Base-by-base conservation (phyloP, 2,329 filamentous ascomycete species). In the Bipolaris victoriae region DNA sequence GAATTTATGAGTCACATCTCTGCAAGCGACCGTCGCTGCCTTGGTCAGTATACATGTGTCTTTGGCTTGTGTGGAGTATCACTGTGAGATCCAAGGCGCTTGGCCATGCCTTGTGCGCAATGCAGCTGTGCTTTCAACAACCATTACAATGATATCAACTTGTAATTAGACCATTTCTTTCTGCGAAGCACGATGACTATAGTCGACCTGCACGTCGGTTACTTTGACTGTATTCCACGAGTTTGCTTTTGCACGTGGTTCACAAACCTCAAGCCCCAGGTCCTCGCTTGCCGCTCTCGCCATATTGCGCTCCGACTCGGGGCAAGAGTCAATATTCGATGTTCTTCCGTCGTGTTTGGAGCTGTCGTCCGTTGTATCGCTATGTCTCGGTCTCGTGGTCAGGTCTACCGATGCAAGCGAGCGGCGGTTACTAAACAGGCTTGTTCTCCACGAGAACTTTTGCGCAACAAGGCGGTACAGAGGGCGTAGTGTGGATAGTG, bases 401-500 rank as follows among this genome's bases (percentile, higher is more conserved):
- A 11, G 6, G 11, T 46, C 44, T 11, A 46, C 7, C 7, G 44
- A 35, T 35, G 29, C 18, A 10, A 33, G 31, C 10, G 44, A 46
- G 16, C 18, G 29, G 10, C 5, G 44, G 24, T 31, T 33, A 11
- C 44, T 46, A 29, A 46, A 33, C 16, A 46, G 13, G 7, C 29
- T 46, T 31, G 29, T 18, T 16, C 31, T 46, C 44, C 44, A 46
- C 10, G 29, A 46, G 10, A 45, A 48, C 29, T 44, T 43, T 7
- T 16, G 37, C 4, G 55, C 53, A 10, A 33, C 39, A 15, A 56
- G 26, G 16, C 54, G 54, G 20, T 57, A 60, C 10, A 65, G 51
- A 3, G 62, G 61, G 13, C 61, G 62, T 3, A 65, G 48, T 29
- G 62, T 65, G 6, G 62, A 52, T 5, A 65, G 53, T 15, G 50